phyloP scores from a whole-genome alignment of 2,329 filamentous ascomycete species.

The Didymella pomorum region DNA sequence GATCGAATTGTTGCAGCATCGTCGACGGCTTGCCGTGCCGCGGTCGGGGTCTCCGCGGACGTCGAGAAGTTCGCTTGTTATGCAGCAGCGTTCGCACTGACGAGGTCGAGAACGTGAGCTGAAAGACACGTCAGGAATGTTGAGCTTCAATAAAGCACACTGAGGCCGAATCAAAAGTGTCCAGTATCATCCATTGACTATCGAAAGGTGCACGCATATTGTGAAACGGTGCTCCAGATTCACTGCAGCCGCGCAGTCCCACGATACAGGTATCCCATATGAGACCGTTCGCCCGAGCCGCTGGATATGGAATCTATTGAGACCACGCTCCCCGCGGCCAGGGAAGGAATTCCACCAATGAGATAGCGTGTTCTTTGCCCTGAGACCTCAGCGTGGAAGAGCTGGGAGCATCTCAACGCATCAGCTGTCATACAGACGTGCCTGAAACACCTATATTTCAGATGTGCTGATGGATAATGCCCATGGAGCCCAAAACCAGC shows the following conservation, averaged over 20 bases:
- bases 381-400: not conserved
- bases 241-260: not conserved
- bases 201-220: not conserved
- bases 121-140: constrained; percentile 1
- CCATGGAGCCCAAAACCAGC: not conserved
- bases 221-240: not conserved
- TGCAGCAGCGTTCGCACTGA: not conserved
- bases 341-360: not conserved
- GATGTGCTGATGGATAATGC: not conserved
- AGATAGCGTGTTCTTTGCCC: not conserved
- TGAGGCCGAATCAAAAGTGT: not conserved
- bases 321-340: not conserved
- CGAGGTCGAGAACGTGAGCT: not conserved
- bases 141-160: not conserved
- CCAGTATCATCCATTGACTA: not conserved
- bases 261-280: not conserved
- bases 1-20: constrained; percentile 9
- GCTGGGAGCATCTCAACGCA: not conserved
- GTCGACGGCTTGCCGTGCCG: not conserved
- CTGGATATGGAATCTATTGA: not conserved
- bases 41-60: not conserved
- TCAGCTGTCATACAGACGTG: not conserved
- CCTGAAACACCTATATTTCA: not conserved
- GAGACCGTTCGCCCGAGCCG: not conserved
- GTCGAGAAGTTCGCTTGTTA: not conserved